phyloP scores from a whole-genome alignment of 2,329 filamentous ascomycete genomes.

The Pseudocercospora eumusae region DNA sequence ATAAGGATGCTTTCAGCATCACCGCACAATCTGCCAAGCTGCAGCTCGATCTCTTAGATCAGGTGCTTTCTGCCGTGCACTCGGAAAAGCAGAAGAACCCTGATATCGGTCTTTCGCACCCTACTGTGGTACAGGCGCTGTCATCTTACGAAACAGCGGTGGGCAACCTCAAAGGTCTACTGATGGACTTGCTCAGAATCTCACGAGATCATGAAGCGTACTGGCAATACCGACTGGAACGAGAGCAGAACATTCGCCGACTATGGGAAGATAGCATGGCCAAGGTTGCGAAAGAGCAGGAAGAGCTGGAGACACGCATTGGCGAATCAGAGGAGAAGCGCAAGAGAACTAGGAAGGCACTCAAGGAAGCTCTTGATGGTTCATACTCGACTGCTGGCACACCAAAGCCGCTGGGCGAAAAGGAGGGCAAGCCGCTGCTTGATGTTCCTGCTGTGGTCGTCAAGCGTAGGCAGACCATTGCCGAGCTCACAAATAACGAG shows the following conservation, averaged over 20 bases:
- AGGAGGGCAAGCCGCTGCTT: constrained; percentile 22
- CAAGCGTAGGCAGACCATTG: constrained; percentile 66
- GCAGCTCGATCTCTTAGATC: constrained; percentile 85
- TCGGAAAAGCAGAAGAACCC: constrained; percentile 70
- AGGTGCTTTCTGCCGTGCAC: constrained; percentile 80
- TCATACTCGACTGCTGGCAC: constrained; percentile 19
- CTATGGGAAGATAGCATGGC: constrained; percentile 99
- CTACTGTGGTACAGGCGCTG: constrained; percentile 73
- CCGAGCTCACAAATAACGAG: constrained; percentile 64
- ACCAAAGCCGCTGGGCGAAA: constrained; percentile 18
- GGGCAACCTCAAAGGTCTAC: constrained; percentile 77
- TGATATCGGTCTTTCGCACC: constrained; percentile 70
- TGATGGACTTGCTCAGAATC: constrained; percentile 86
- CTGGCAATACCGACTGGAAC: constrained; percentile 93
- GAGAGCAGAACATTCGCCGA: constrained; percentile 84
- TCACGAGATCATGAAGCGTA: constrained; percentile 91
- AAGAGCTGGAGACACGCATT: constrained; percentile 82
- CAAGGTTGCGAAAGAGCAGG: constrained; percentile 90
- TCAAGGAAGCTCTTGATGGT: constrained; percentile 78
- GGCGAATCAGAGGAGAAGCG: constrained; percentile 89
- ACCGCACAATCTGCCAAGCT: constrained; percentile 92
- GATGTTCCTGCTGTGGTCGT: constrained; percentile 31
- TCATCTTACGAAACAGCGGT: constrained; percentile 87
- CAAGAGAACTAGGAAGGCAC: constrained; percentile 81
- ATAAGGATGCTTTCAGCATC: constrained; percentile 94